phyloP scores from a whole-genome alignment of 306 rosid genomes.

The Castanea sativa region DNA sequence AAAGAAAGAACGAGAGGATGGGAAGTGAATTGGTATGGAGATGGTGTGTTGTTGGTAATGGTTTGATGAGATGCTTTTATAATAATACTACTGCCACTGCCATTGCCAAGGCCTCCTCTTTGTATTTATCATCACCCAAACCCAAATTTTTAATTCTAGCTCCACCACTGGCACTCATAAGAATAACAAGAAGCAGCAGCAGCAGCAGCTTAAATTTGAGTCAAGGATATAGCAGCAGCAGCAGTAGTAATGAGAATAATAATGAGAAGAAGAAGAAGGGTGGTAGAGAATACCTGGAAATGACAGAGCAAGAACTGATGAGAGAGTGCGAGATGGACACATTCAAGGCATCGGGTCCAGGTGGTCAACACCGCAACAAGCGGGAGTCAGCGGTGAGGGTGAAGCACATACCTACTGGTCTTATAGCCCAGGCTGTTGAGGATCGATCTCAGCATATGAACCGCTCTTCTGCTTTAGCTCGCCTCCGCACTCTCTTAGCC shows the following conservation, averaged over 20 bases:
- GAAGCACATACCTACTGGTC: conserved; percentile 81
- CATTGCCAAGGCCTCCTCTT: no score
- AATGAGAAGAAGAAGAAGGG: neutral
- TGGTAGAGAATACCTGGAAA: conserved; percentile 50
- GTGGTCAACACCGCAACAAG: conserved; percentile 98
- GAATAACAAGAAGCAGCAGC: neutral
- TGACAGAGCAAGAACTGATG: conserved; percentile 72
- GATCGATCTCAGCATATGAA: conserved; percentile 95
- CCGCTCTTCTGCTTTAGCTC: conserved; percentile 72
- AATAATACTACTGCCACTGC: no score
- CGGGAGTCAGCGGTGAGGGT: conserved; percentile 87
- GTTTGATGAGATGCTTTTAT: no score
- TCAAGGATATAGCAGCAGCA: neutral
- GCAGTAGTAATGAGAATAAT: neutral
- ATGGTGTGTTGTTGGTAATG: no score
- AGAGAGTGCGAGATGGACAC: conserved; percentile 76
- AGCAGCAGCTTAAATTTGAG: neutral
- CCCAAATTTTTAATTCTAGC: no score
- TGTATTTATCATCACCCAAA: no score
- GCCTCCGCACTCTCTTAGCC: conserved; percentile 83
- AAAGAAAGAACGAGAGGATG: no score
- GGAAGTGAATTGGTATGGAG: no score
- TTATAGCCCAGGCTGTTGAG: conserved; percentile 87
- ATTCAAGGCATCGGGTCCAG: conserved; percentile 79
- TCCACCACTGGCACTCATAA: no score